Evolutionary conservation across 2,329 filamentous ascomycete genomes (phyloP).

Genomic region (Verticillium tricorpus): DNA sequence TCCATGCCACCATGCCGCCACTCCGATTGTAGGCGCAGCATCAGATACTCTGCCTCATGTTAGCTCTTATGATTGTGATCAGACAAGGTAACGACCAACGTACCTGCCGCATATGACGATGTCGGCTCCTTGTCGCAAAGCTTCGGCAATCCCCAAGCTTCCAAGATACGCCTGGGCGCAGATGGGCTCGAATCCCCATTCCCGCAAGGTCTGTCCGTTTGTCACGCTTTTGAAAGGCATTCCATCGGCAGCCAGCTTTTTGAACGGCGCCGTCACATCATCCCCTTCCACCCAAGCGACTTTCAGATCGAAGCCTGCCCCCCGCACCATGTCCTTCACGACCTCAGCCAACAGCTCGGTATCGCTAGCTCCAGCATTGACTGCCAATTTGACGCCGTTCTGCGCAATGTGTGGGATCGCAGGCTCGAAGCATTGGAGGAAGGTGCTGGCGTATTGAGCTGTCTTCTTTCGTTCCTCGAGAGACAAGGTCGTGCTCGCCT

Average conservation of each 20-base stretch:
- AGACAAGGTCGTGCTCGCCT: constrained; percentile 5
- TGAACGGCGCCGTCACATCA: constrained; percentile 24
- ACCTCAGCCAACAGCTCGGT: constrained; percentile 25
- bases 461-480: constrained; percentile 14
- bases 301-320: constrained; percentile 21
- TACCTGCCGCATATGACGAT: constrained; percentile 41
- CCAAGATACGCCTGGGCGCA: constrained; percentile 10
- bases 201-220: constrained; percentile 16
- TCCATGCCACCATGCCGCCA: constrained; percentile 50
- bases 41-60: constrained; percentile 31
- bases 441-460: constrained; percentile 21
- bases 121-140: constrained; percentile 27
- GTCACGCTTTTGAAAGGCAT: constrained; percentile 18
- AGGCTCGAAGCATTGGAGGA: constrained; percentile 25
- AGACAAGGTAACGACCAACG: neutral
- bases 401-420: constrained; percentile 20
- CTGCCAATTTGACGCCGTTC: constrained; percentile 29
- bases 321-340: constrained; percentile 22
- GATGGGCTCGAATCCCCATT: constrained; percentile 16
- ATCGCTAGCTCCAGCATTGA: constrained; percentile 34
- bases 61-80: neutral
- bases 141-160: constrained; percentile 12
- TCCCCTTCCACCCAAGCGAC: constrained; percentile 33
- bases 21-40: constrained; percentile 49
- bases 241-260: constrained; percentile 14